Evolutionary conservation across 306 rosid species (phyloP).

Genomic region (Gastrolobium villosum): DNA sequence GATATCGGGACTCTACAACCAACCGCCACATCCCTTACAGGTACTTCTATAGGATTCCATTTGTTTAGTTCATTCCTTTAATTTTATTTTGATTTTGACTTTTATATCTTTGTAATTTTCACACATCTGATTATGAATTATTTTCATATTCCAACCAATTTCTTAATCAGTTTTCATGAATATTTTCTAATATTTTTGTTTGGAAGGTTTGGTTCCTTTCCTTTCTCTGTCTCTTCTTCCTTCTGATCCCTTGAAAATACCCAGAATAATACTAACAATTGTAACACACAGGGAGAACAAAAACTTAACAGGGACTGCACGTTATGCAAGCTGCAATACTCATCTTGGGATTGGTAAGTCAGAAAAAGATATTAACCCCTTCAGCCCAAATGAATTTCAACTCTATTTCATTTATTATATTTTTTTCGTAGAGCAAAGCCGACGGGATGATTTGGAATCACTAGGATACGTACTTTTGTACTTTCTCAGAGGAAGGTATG

Average conservation of each 20-base stretch:
- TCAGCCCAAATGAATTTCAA: slow-evolving; percentile 23
- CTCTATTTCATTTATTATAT: slow-evolving; percentile 36
- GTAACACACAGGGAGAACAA: slow-evolving; percentile 80
- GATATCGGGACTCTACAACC: slow-evolving; percentile 86
- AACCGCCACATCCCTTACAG: slow-evolving; percentile 95
- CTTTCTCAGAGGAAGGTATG: slow-evolving; percentile 92
- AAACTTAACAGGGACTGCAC: slow-evolving; percentile 93
- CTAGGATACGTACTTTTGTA: slow-evolving; percentile 96
- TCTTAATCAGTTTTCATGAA: slow-evolving; percentile 22
- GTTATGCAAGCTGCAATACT: slow-evolving; percentile 99
- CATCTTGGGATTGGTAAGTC: slow-evolving; percentile 97
- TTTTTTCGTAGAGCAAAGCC: slow-evolving; percentile 83
- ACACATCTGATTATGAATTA: slow-evolving; percentile 2
- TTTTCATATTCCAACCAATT: slow-evolving; percentile 14
- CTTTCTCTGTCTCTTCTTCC: slow-evolving; percentile 10
- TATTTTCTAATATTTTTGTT: background rate
- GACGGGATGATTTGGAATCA: slow-evolving; percentile 99
- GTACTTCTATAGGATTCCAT: slow-evolving; percentile 47
- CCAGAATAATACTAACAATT: slow-evolving; percentile 40
- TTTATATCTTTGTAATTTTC: slow-evolving; percentile 25
- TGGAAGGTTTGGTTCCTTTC: background rate
- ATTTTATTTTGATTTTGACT: background rate
- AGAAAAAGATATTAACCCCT: slow-evolving; percentile 33
- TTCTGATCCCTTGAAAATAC: slow-evolving; percentile 10
- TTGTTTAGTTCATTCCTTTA: background rate